phyloP scores from a whole-genome alignment of 306 rosid species.

The Citrullus amarus region DNA sequence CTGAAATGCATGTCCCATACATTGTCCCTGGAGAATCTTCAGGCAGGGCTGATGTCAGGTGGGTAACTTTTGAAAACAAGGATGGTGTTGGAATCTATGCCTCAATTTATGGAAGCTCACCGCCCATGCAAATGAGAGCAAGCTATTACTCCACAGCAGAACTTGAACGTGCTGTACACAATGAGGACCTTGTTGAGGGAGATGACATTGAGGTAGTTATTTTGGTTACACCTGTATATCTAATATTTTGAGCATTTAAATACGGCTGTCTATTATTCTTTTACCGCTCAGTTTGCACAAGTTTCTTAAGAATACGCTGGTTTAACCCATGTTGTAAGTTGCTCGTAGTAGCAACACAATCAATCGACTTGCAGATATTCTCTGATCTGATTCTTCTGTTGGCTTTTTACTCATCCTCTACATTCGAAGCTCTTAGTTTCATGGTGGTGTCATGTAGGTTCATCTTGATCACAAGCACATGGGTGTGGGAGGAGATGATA shows the following conservation, averaged over 20 bases:
- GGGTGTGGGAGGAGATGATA: constrained; percentile 94
- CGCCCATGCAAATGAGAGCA: constrained; percentile 89
- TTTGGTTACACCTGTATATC: not conserved
- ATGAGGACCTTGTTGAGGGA: constrained; percentile 62
- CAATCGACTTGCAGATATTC: not conserved
- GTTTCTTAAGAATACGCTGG: not conserved
- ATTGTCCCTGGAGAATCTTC: constrained; percentile 80
- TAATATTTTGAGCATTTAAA: not conserved
- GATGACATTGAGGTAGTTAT: constrained; percentile 66
- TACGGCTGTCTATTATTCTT: not conserved
- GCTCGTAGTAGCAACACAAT: not conserved
- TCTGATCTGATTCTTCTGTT: not conserved
- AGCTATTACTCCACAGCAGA: constrained; percentile 66
- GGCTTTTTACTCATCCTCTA: not conserved
- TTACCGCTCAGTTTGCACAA: not conserved
- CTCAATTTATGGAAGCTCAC: constrained; percentile 61
- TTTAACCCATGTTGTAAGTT: not conserved
- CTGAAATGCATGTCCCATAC: constrained; percentile 84
- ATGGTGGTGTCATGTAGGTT: constrained; percentile 34
- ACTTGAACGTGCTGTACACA: constrained; percentile 64
- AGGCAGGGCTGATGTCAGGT: constrained; percentile 84
- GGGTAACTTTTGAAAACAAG: constrained; percentile 69
- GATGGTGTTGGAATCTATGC: constrained; percentile 77
- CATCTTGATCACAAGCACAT: constrained; percentile 94
- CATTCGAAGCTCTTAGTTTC: not conserved